Evolutionary conservation across 83 land plant species (phyloP), one percentile per base, ranked within the genome.

Genomic region (Diphasiastrum complanatum): DNA sequence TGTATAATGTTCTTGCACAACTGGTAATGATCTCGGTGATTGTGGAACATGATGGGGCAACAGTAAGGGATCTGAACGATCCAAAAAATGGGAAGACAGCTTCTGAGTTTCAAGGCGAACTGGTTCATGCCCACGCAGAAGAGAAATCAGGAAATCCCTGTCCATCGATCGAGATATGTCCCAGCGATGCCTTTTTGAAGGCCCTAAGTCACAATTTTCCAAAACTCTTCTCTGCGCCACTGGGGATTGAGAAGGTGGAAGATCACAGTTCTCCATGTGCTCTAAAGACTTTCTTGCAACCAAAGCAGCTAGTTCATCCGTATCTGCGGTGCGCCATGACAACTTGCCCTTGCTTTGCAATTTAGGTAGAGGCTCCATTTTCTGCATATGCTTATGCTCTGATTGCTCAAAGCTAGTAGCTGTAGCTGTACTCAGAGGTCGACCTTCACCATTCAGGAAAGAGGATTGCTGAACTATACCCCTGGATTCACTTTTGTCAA

Each of bases 261-360:
- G 83, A 60, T 89, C 91, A 70, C 91, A 85, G 48, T 85, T 89
- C 55, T 78, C 81, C 24, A 89, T 49, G 60, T 52, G 70, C 25
- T 80, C 78, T 30, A 61, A 56, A 34, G 85, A 77, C 65, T 78
- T 80, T 50, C 77, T 83, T 49, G 87, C 76, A 65, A 83, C 87
- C 48, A 85, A 59, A n/a, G 74, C 78, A 55, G 96, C 91, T 67
- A 89, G 51, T 37, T 83, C 91, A 40, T 76, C 74, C 69, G 71
- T 70, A 43, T 77, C 79, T 22, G 91, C 67, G 26, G 78, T 73
- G 14, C 81, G 82, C 96, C 91, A 89, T 75, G 92, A 88, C 28
- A 81, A 80, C 32, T 74, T 77, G 35, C 49, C 46, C 28, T 67
- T 83, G 12, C n/a, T n/a, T n/a, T n/a, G n/a, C n/a, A n/a, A n/a